Conservation (phyloP, 305 asterid species). For the Fraxinus velutina region DNA sequence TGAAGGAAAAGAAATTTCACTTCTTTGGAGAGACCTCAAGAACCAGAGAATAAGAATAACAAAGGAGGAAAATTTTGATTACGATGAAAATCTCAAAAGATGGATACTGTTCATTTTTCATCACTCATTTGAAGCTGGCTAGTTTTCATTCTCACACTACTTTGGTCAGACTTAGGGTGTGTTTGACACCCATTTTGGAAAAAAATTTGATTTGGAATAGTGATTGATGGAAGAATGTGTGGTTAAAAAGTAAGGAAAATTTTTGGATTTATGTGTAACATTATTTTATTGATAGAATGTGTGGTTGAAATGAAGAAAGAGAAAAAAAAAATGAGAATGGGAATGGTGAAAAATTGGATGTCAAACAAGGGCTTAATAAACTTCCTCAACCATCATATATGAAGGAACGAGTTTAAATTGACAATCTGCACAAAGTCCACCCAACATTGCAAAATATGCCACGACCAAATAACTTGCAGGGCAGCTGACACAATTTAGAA, state of each 20-base stretch:
- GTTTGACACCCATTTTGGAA: too few relatives aligned
- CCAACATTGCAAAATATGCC: neutral
- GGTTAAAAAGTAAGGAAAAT: too few relatives aligned
- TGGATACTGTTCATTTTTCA: neutral
- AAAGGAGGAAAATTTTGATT: neutral
- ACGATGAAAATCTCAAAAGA: neutral
- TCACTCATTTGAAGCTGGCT: neutral
- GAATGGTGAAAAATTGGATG: too few relatives aligned
- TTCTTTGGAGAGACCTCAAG: neutral
- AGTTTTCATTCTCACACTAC: neutral
- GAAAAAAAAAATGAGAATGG: too few relatives aligned
- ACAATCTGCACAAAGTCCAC: neutral
- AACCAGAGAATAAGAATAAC: neutral
- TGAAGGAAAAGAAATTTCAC: conserved; percentile 18
- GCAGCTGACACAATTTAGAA: neutral
- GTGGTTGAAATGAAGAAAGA: too few relatives aligned
- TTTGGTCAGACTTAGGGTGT: neutral
- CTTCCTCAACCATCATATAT: neutral
- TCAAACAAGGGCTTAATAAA: too few relatives aligned
- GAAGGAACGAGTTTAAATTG: neutral
- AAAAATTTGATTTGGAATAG: too few relatives aligned
- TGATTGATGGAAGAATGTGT: too few relatives aligned
- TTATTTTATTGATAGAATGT: too few relatives aligned
- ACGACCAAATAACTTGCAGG: neutral
- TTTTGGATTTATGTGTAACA: too few relatives aligned